Evolutionary conservation across 306 rosid species (phyloP), one percentile per base, ranked within the genome.

Genomic region (Quercus cerris): DNA sequence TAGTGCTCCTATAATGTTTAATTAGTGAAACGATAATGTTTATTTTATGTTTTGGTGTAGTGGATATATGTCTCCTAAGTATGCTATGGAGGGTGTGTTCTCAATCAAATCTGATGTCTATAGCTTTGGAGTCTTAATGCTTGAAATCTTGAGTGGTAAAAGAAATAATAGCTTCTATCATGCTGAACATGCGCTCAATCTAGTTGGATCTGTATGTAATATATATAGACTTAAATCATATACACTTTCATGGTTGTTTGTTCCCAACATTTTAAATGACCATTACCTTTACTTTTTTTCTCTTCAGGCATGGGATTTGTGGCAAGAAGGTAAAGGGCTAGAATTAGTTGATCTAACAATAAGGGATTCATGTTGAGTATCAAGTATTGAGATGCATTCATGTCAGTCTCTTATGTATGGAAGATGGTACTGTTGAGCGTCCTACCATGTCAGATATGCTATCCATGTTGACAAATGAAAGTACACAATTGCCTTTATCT

Each of bases 131-230:
- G 82, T 82, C 6, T 49, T 79, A 2, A 1, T 73, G 11, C 76
- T 83, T 66, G 87, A 86, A 75, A 83, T 86, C 59, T n/a, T 86
- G 17, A 83, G 81, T 10, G 75, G 87, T 4, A 73, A n/a, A 70
- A 81, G 30, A 68, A 81, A 75, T 30, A 81, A 70, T 1, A 80
- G 72, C 73, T 66, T 86, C 11, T 56, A 73, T 18, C 0, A 27
- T 11, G 52, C 1, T 1, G 51, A 83, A 1, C 10, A 28, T 3
- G 59, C 63, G 6, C 38, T 70, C 27, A 83, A 80, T 59, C 46
- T 86, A 66, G 75, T 81, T 3, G 85, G 85, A 75, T 63, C 83
- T 78, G 84, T 78, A 73, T 4, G 83, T 27, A 44, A 44, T 9
- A 1, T 1, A 41, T 6, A 1, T 41, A 41, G 7, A 41, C 1